These are phyloP conservation scores for Danielozyma ontarioensis DNA, from an alignment of 805 yeast species.

Conservation along the genomic window DNA sequence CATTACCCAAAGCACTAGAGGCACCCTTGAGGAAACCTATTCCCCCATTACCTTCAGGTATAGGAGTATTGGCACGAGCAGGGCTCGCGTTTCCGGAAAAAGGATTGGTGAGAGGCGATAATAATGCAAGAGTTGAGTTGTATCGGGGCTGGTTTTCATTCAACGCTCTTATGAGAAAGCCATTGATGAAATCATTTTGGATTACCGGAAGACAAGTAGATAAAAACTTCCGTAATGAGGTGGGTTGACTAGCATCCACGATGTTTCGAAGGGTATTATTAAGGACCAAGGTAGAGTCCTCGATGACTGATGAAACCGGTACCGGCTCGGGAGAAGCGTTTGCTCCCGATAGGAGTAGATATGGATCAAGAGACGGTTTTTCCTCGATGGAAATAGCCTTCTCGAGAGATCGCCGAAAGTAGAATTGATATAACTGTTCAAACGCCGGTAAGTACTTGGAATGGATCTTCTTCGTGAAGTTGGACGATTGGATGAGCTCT, in stretches of 20 bases:
- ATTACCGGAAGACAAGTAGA: conserved; percentile 53
- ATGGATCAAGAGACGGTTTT: conserved; percentile 48
- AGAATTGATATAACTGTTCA: conserved; percentile 59
- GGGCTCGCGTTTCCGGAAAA: conserved; percentile 7
- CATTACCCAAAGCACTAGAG: conserved; percentile 39
- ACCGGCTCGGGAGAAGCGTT: conserved; percentile 44
- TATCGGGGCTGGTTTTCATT: conserved; percentile 38
- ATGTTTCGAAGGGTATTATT: conserved; percentile 62
- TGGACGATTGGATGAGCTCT: conserved; percentile 46
- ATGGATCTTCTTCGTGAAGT: conserved; percentile 52
- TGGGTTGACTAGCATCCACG: conserved; percentile 65
- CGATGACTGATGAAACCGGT: conserved; percentile 79
- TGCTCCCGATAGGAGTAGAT: conserved; percentile 18
- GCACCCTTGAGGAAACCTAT: conserved; percentile 42
- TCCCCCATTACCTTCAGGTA: conserved; percentile 13
- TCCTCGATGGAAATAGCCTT: conserved; percentile 79
- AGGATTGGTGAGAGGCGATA: conserved; percentile 5
- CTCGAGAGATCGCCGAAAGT: conserved; percentile 72
- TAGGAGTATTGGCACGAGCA: conserved; percentile 30
- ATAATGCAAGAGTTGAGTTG: conserved; percentile 24
- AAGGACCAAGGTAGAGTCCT: conserved; percentile 73
- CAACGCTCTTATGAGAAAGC: conserved; percentile 32
- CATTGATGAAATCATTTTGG: conserved; percentile 58
- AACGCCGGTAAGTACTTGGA: conserved; percentile 54
- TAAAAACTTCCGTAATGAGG: conserved; percentile 50